Percentiles rank a stretch among this genome's conserved stretches.
phyloP scores from a whole-genome alignment of 441 rosid species.

The Metrosideros polymorpha region DNA sequence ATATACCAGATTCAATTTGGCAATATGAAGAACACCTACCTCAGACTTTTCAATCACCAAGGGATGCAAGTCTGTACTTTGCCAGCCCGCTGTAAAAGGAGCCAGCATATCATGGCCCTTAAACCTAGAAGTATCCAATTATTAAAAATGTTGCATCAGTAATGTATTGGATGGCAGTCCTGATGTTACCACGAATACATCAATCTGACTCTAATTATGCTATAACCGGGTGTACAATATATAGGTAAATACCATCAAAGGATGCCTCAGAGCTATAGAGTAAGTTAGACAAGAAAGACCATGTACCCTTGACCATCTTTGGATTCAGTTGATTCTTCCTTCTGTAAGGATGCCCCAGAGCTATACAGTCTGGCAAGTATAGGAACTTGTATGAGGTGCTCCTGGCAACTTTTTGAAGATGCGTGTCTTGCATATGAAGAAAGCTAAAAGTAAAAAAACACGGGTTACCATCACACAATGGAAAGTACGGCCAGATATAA shows the following conservation, averaged over 20 bases:
- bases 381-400: slow-evolving; percentile 9
- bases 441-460: slow-evolving; percentile 18
- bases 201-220: background rate
- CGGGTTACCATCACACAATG: background rate
- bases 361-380: slow-evolving; percentile 33
- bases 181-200: background rate
- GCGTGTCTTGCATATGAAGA: slow-evolving; percentile 27
- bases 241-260: background rate
- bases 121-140: slow-evolving; percentile 28
- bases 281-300: background rate
- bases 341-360: slow-evolving; percentile 39
- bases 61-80: slow-evolving; percentile 59
- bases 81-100: slow-evolving; percentile 98
- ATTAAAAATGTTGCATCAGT: background rate
- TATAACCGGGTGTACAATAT: background rate
- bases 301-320: slow-evolving; percentile 26
- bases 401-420: slow-evolving; percentile 19
- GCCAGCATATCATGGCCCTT: slow-evolving; percentile 96
- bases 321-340: slow-evolving; percentile 21
- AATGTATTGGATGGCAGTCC: background rate
- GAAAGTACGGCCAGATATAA: background rate
- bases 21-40: slow-evolving; percentile 19
- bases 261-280: background rate
- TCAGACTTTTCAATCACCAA: slow-evolving; percentile 68
- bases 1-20: background rate